phyloP scores from a whole-genome alignment of 768 basidiomycete species.

The Russula virescens region DNA sequence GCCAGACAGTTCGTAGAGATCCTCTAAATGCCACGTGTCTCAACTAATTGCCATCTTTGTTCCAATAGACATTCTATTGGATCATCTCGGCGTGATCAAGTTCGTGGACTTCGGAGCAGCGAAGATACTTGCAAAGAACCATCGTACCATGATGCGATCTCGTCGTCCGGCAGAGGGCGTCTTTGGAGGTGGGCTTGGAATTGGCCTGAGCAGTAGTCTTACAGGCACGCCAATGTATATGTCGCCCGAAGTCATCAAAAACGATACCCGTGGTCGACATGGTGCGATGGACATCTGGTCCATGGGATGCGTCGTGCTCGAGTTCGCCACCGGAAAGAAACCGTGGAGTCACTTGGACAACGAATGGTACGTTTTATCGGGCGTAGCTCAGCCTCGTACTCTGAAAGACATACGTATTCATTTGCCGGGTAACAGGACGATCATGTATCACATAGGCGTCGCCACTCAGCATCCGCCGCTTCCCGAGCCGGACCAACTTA shows the following conservation, averaged over 20 bases:
- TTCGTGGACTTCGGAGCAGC: constrained; percentile 98
- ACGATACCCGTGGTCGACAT: constrained; percentile 76
- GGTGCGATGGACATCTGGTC: constrained; percentile 99
- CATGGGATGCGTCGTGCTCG: constrained; percentile 93
- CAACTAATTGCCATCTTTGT: background rate
- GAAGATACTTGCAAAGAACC: constrained; percentile 89
- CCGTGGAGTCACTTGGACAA: constrained; percentile 99
- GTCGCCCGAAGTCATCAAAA: constrained; percentile 98
- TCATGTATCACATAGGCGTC: constrained; percentile 99
- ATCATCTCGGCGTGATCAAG: constrained; percentile 88
- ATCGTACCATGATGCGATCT: constrained; percentile 69
- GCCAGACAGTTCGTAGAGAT: constrained; percentile 78
- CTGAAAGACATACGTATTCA: background rate
- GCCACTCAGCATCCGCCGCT: constrained; percentile 94
- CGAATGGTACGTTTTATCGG: constrained; percentile 66
- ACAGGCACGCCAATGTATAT: constrained; percentile 99
- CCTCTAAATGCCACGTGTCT: background rate
- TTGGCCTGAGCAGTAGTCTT: constrained; percentile 71
- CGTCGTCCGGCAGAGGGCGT: constrained; percentile 50
- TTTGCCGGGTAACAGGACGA: constrained; percentile 59
- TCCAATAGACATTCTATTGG: constrained; percentile 80
- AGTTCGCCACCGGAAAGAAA: constrained; percentile 93
- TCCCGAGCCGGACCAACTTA: constrained; percentile 86
- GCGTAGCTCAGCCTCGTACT: background rate
- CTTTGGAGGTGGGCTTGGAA: constrained; percentile 26